phyloP scores from a whole-genome alignment of 148 eudicot species.

The Rhododendron griersonianum region DNA sequence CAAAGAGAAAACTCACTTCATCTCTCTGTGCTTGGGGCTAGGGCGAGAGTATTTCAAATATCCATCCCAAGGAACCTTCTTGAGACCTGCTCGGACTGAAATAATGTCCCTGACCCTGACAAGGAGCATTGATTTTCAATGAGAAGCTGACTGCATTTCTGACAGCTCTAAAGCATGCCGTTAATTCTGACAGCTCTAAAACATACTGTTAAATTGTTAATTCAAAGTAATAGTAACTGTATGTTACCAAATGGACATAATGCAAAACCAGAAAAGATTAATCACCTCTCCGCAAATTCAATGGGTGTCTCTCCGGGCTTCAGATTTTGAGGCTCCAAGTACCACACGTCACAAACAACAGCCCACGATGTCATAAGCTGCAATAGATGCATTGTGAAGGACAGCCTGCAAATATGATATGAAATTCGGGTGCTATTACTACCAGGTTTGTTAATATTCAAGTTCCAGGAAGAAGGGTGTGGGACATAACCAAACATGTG shows the following conservation, averaged over 20 bases:
- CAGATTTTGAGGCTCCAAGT: constrained; percentile 85
- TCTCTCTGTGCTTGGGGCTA: constrained; percentile 89
- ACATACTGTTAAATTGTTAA: neutral
- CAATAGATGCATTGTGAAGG: constrained; percentile 89
- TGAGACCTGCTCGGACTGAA: constrained; percentile 86
- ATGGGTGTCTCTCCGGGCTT: constrained; percentile 90
- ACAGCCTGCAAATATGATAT: constrained; percentile 54
- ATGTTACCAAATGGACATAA: neutral
- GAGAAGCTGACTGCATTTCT: neutral
- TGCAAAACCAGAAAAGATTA: neutral
- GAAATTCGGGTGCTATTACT: neutral
- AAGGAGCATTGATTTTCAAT: constrained; percentile 2
- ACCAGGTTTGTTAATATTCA: neutral
- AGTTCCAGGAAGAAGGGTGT: neutral
- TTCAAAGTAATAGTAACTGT: neutral
- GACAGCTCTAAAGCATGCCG: neutral
- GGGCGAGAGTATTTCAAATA: constrained; percentile 95
- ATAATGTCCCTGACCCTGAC: constrained; percentile 86
- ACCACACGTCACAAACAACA: constrained; percentile 99
- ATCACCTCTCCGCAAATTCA: constrained; percentile 94
- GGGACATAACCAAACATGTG: neutral
- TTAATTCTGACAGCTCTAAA: neutral
- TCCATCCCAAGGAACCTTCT: constrained; percentile 98
- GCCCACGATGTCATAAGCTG: constrained; percentile 99
- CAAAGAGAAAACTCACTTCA: constrained; percentile 58